Evolutionary conservation across 2,329 filamentous ascomycete species (phyloP).

Genomic region (Ophiocordyceps camponoti-floridani): DNA sequence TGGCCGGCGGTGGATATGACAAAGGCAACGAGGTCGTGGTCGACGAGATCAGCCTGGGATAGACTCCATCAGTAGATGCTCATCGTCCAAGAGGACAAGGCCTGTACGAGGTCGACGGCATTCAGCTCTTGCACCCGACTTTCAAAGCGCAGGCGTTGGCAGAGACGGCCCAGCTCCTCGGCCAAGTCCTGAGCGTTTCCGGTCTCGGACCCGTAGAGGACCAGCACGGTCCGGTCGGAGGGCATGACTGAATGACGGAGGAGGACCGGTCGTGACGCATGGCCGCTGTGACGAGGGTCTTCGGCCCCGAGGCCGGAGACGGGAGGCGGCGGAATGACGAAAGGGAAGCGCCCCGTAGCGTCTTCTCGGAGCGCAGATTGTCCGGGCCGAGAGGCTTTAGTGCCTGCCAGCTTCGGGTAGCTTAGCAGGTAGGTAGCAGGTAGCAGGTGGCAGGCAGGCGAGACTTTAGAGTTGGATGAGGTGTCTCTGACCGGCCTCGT

Average conservation of each 20-base stretch:
- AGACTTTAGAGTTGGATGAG: too few species aligned
- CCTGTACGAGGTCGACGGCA: constrained; percentile 51
- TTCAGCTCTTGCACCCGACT: constrained; percentile 65
- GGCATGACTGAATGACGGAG: constrained; percentile 6
- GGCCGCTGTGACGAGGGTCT: background rate
- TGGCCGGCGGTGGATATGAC: constrained; percentile 86
- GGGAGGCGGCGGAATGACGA: too few species aligned
- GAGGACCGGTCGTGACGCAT: background rate
- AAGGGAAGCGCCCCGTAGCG: too few species aligned
- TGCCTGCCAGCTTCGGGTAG: too few species aligned
- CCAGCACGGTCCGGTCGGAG: constrained; percentile 30
- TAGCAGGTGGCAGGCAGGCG: too few species aligned
- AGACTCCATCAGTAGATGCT: background rate
- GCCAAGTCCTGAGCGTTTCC: constrained; percentile 88
- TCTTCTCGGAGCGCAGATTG: too few species aligned
- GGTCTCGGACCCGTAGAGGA: constrained; percentile 89
- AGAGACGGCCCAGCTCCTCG: constrained; percentile 58
- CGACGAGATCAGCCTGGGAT: constrained; percentile 28
- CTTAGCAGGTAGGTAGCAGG: too few species aligned
- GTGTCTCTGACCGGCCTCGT: too few species aligned
- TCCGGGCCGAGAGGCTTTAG: too few species aligned
- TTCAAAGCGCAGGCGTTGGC: constrained; percentile 62
- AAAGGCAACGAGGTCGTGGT: constrained; percentile 49
- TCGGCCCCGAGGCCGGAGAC: background rate
- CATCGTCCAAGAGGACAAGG: constrained; percentile 2